These are phyloP conservation scores for Exserohilum turcica DNA, from an alignment of 2,329 filamentous ascomycete genomes.

Conservation along the genomic window DNA sequence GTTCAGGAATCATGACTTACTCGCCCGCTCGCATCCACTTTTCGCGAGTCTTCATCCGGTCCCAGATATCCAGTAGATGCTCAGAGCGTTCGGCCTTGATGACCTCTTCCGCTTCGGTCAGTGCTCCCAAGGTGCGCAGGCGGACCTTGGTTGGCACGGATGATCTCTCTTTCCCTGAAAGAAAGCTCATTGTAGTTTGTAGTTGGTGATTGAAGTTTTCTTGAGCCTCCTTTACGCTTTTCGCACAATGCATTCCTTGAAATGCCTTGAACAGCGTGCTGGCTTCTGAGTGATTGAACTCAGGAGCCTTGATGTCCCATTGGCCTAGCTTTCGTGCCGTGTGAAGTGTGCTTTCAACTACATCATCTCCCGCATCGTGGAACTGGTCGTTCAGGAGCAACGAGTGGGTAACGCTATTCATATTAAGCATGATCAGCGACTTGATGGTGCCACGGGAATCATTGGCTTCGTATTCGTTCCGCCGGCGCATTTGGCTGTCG, in stretches of 20 bases:
- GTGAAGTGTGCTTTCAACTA: slow-evolving; percentile 74
- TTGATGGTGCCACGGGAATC: slow-evolving; percentile 75
- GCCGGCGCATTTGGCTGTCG: slow-evolving; percentile 76
- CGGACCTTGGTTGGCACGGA: slow-evolving; percentile 31
- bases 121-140: slow-evolving; percentile 62
- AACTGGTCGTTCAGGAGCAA: slow-evolving; percentile 72
- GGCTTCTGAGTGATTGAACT: slow-evolving; percentile 64
- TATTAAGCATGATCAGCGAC: slow-evolving; percentile 78
- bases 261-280: slow-evolving; percentile 80
- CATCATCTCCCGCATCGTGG: slow-evolving; percentile 61
- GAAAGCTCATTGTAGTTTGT: slow-evolving; percentile 51
- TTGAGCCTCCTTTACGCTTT: slow-evolving; percentile 60
- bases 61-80: slow-evolving; percentile 66
- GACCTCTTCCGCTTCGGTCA: slow-evolving; percentile 83
- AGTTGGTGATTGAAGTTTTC: slow-evolving; percentile 66
- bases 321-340: slow-evolving; percentile 83
- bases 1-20: slow-evolving; percentile 51
- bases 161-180: slow-evolving; percentile 34
- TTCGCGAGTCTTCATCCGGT: slow-evolving; percentile 67
- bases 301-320: slow-evolving; percentile 85
- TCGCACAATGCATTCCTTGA: slow-evolving; percentile 74
- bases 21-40: slow-evolving; percentile 83
- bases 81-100: slow-evolving; percentile 64
- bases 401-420: slow-evolving; percentile 83
- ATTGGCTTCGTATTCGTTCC: slow-evolving; percentile 59